Conservation (phyloP, 176 grass and related monocot species). For the Tillandsia fasciculata region DNA sequence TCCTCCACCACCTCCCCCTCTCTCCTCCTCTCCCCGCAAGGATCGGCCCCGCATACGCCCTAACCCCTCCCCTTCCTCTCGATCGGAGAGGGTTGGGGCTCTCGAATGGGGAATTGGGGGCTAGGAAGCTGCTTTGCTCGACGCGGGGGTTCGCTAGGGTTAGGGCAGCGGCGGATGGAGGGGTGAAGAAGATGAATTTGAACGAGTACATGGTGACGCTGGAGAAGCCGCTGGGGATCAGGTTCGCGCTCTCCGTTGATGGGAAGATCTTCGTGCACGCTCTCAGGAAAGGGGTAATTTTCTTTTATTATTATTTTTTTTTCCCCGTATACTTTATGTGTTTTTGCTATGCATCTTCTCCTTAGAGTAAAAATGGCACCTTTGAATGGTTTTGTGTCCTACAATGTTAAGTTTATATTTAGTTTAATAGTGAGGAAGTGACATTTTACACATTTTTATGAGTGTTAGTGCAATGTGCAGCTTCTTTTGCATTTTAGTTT, state of each 20-base stretch:
- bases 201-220: conserved; percentile 96
- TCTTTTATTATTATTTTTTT: background rate
- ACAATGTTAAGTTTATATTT: no score
- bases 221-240: conserved; percentile 64
- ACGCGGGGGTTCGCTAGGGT: background rate
- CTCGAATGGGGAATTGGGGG: background rate
- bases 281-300: conserved; percentile 56
- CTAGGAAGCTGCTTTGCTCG: background rate
- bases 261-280: conserved; percentile 78
- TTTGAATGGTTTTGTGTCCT: no score
- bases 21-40: background rate
- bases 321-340: background rate
- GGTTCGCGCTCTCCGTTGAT: conserved; percentile 68
- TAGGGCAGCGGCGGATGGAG: conserved; percentile 9
- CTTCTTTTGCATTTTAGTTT: no score
- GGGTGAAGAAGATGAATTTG: conserved; percentile 39
- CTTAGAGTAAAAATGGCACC: background rate
- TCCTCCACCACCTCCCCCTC: background rate
- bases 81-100: background rate
- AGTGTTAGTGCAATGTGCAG: no score
- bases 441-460: no score
- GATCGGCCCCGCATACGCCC: background rate
- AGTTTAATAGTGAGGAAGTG: no score
- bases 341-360: background rate
- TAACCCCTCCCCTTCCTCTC: background rate